A percentile compares a stretch with the other conserved stretches of the same genome.
Conservation (phyloP, 1,284 basidiomycete species). For the Leccinum discolor region DNA sequence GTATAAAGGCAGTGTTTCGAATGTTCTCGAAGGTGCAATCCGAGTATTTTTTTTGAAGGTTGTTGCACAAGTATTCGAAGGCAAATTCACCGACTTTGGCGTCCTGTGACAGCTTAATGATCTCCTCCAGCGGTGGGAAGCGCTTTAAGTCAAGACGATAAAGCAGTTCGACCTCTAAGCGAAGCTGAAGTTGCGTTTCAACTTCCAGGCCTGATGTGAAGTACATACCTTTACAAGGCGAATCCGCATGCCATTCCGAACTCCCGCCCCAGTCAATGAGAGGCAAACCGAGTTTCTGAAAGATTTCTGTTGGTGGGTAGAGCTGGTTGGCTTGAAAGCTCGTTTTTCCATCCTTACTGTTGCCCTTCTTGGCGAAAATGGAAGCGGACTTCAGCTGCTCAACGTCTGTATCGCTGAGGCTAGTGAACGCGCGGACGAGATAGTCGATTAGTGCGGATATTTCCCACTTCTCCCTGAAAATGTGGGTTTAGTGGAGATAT, state of each 20-base stretch:
- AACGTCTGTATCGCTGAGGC: neutral
- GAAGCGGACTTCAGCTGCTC: constrained; percentile 61
- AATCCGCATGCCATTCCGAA: constrained; percentile 62
- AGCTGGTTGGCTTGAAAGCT: constrained; percentile 66
- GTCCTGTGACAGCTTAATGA: constrained; percentile 54
- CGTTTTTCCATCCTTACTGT: neutral
- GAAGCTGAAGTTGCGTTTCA: neutral
- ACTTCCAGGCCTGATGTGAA: neutral
- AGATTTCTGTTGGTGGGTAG: constrained; percentile 80
- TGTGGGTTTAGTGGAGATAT: neutral
- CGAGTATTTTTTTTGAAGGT: constrained; percentile 59
- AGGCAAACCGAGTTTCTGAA: constrained; percentile 75
- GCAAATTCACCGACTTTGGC: constrained; percentile 48
- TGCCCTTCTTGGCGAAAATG: constrained; percentile 55
- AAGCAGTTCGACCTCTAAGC: constrained; percentile 43
- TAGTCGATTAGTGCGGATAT: constrained; percentile 51
- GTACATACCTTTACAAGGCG: neutral
- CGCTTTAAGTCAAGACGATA: constrained; percentile 75
- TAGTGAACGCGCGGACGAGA: neutral
- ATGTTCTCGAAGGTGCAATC: constrained; percentile 58
- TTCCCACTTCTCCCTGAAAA: constrained; percentile 72
- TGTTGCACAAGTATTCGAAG: constrained; percentile 75
- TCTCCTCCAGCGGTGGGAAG: constrained; percentile 64
- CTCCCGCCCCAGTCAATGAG: constrained; percentile 75
- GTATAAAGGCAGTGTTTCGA: constrained; percentile 71